These are phyloP conservation scores for Plantago major DNA, from an alignment of 257 asterid species.

Conservation along the genomic window DNA sequence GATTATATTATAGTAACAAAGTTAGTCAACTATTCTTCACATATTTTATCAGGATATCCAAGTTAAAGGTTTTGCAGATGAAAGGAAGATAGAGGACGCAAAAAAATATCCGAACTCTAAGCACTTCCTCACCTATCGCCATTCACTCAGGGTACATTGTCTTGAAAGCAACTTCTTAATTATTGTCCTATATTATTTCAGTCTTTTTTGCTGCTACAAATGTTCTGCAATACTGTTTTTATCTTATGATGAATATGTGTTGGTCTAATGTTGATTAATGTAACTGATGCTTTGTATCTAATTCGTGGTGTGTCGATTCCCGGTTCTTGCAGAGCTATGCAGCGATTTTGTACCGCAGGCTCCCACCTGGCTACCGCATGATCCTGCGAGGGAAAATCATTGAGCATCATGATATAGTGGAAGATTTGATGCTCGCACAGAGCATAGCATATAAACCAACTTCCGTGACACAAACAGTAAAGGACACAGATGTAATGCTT, in stretches of 20 bases:
- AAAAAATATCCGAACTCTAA: slow-evolving; percentile 41
- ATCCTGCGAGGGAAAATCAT: slow-evolving; percentile 55
- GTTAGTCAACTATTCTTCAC: background rate
- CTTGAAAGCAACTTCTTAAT: background rate
- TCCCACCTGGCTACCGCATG: slow-evolving; percentile 56
- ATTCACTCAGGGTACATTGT: slow-evolving; percentile 63
- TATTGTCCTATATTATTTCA: background rate
- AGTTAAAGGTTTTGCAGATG: slow-evolving; percentile 59
- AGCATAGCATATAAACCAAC: slow-evolving; percentile 44
- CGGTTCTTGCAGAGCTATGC: slow-evolving; percentile 53
- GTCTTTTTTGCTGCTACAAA: background rate
- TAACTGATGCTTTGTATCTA: background rate
- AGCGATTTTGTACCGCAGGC: slow-evolving; percentile 55
- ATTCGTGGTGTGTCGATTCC: slow-evolving; percentile 1
- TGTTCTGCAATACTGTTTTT: background rate
- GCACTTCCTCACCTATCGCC: slow-evolving; percentile 69
- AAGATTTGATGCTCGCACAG: slow-evolving; percentile 38
- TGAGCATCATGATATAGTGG: slow-evolving; percentile 47
- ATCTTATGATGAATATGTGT: too few species aligned
- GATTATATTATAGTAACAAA: too few species aligned
- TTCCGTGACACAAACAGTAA: slow-evolving; percentile 28
- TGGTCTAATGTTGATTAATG: too few species aligned
- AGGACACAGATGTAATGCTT: slow-evolving; percentile 39
- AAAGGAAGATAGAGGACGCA: slow-evolving; percentile 63
- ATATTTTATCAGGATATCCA: slow-evolving; percentile 60